These are phyloP conservation scores for Ilyonectria mors-panacis DNA, from an alignment of 2,329 filamentous ascomycete species.

Conservation along the genomic window DNA sequence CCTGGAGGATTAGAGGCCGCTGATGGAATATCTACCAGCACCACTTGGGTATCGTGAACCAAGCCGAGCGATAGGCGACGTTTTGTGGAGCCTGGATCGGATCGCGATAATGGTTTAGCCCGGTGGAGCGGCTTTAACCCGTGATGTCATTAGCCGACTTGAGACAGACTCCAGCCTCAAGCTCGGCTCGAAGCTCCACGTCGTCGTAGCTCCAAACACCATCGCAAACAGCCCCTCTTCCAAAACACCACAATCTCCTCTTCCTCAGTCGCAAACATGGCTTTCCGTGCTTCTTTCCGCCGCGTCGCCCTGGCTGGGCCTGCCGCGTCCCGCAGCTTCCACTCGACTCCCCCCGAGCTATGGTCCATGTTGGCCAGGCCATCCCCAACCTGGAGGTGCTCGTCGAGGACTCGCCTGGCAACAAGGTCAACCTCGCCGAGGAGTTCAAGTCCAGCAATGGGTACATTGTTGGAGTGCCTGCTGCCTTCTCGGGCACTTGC, in stretches of 20 bases:
- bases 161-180: slow-evolving; percentile 19
- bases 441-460: slow-evolving; percentile 81
- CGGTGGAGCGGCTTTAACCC: slow-evolving; percentile 20
- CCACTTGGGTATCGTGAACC: too few species aligned
- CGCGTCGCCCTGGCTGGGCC: slow-evolving; percentile 52
- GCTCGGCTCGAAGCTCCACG: slow-evolving; percentile 9
- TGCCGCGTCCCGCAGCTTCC: slow-evolving; percentile 66
- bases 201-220: slow-evolving; percentile 13
- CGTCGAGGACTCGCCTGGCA: slow-evolving; percentile 88
- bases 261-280: slow-evolving; percentile 47
- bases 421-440: slow-evolving; percentile 88
- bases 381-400: slow-evolving; percentile 85
- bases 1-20: too few species aligned
- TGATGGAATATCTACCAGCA: too few species aligned
- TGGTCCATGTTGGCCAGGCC: slow-evolving; percentile 84
- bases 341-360: slow-evolving; percentile 72
- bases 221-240: slow-evolving; percentile 32
- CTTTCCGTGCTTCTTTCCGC: slow-evolving; percentile 55
- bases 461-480: slow-evolving; percentile 88
- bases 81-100: slow-evolving; percentile 17
- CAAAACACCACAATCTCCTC: slow-evolving; percentile 21
- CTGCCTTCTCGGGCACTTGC: slow-evolving; percentile 77
- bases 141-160: slow-evolving; percentile 45
- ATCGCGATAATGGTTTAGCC: slow-evolving; percentile 19
- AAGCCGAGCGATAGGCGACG: neutral